These are phyloP conservation scores for Fusarium clavum DNA, from an alignment of 2,329 filamentous ascomycete species.

Conservation along the genomic window DNA sequence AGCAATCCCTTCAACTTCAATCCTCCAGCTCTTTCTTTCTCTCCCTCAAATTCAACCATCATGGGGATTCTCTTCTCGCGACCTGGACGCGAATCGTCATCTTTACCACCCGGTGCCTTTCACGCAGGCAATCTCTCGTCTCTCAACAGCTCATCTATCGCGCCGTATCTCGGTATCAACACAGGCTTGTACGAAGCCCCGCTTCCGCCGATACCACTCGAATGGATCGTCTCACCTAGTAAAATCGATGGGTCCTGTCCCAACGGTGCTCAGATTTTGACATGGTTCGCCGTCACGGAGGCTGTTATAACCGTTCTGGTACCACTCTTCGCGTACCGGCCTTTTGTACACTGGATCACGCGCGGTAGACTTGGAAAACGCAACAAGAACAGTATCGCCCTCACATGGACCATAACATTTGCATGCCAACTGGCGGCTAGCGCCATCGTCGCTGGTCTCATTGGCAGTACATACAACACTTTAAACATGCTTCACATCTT, in stretches of 20 bases:
- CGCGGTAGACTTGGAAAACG: constrained; percentile 32
- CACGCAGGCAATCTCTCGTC: constrained; percentile 3
- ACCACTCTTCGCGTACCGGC: constrained; percentile 33
- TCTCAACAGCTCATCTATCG: constrained; percentile 32
- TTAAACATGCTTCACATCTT: constrained; percentile 44
- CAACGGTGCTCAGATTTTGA: constrained; percentile 19
- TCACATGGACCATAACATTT: constrained; percentile 35
- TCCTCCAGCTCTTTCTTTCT: too few relatives aligned
- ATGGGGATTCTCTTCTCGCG: constrained; percentile 9
- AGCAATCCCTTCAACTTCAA: neutral
- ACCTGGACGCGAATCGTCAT: neutral
- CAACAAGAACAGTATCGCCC: constrained; percentile 6
- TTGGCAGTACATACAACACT: constrained; percentile 35
- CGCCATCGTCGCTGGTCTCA: constrained; percentile 36
- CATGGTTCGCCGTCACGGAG: constrained; percentile 39
- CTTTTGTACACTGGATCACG: constrained; percentile 33
- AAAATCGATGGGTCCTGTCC: constrained; percentile 20
- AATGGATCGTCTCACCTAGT: constrained; percentile 38
- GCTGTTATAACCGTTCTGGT: constrained; percentile 27
- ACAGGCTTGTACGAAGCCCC: constrained; percentile 21
- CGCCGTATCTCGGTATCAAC: constrained; percentile 39
- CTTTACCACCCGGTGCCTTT: neutral
- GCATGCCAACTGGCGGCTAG: constrained; percentile 37
- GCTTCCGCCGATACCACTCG: constrained; percentile 39
- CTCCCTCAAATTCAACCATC: neutral